Evolutionary conservation across 2,329 filamentous ascomycete genomes (phyloP).

Genomic region (Colletotrichum musicola): DNA sequence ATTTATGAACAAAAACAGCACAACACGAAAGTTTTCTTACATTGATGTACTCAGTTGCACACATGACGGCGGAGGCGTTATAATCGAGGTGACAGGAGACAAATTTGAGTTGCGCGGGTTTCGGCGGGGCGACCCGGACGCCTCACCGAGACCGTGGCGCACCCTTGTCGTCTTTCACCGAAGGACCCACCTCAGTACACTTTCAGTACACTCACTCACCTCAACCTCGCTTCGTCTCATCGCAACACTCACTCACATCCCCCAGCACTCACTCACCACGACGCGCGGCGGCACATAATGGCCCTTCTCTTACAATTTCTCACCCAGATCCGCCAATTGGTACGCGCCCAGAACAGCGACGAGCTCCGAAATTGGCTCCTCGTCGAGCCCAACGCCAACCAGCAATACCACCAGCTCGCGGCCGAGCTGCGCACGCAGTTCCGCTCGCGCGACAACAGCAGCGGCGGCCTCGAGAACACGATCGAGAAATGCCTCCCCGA

Average conservation of each 20-base stretch:
- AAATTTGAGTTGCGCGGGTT: background rate
- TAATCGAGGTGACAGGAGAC: too few species aligned
- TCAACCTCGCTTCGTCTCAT: constrained; percentile 10
- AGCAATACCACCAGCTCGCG: constrained; percentile 76
- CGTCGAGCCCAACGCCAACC: constrained; percentile 78
- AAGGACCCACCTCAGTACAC: constrained; percentile 26
- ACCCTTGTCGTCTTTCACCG: constrained; percentile 21
- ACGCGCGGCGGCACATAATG: constrained; percentile 55
- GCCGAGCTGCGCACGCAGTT: constrained; percentile 74
- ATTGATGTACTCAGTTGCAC: too few species aligned
- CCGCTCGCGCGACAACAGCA: constrained; percentile 51
- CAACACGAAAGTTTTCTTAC: background rate
- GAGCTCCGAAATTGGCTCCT: constrained; percentile 78
- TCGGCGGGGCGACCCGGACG: background rate
- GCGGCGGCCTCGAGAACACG: constrained; percentile 69
- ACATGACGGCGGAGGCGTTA: too few species aligned
- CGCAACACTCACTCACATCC: constrained; percentile 8
- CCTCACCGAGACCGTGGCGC: constrained; percentile 11
- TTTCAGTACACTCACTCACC: background rate
- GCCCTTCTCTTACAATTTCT: constrained; percentile 78
- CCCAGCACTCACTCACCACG: background rate
- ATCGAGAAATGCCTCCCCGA: constrained; percentile 75
- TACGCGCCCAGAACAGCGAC: constrained; percentile 73
- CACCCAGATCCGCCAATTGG: constrained; percentile 69
- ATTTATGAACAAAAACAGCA: constrained; percentile 3